phyloP scores from a whole-genome alignment of 805 yeast species.

The Sporopachydermia quercuum region DNA sequence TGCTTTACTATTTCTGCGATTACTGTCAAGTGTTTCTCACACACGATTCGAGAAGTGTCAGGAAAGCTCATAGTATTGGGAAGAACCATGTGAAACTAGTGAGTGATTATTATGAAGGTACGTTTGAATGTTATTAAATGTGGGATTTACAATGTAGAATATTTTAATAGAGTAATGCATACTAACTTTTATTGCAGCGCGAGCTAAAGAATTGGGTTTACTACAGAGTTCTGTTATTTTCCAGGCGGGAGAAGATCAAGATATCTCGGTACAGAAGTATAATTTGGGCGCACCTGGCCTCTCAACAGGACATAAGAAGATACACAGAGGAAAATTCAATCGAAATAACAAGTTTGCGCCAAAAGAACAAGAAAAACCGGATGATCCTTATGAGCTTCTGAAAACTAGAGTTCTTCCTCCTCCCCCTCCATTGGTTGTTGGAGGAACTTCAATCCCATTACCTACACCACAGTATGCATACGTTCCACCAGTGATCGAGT shows the following conservation, averaged over 20 bases:
- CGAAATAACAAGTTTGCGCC: neutral
- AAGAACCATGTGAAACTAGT: slow-evolving; percentile 58
- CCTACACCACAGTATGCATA: slow-evolving; percentile 3
- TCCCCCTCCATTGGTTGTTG: neutral
- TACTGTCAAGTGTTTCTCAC: slow-evolving; percentile 73
- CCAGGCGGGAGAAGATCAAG: neutral
- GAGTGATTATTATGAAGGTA: slow-evolving; percentile 57
- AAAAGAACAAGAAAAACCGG: neutral
- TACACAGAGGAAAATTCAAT: neutral
- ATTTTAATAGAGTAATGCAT: too few species aligned
- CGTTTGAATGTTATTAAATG: too few species aligned
- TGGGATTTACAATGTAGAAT: too few species aligned
- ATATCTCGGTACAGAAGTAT: neutral
- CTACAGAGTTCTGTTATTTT: neutral
- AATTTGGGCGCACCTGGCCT: neutral
- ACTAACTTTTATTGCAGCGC: too few species aligned
- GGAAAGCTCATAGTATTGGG: slow-evolving; percentile 68
- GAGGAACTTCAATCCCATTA: neutral
- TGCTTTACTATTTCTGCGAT: slow-evolving; percentile 36
- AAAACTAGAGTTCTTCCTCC: neutral
- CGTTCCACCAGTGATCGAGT: neutral
- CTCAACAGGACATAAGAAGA: neutral
- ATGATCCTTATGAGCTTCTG: neutral
- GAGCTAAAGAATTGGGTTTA: neutral
- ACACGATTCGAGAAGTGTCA: slow-evolving; percentile 77